Conservation (phyloP, 2,329 filamentous ascomycete genomes). For the Ophiosphaerella korrae region DNA sequence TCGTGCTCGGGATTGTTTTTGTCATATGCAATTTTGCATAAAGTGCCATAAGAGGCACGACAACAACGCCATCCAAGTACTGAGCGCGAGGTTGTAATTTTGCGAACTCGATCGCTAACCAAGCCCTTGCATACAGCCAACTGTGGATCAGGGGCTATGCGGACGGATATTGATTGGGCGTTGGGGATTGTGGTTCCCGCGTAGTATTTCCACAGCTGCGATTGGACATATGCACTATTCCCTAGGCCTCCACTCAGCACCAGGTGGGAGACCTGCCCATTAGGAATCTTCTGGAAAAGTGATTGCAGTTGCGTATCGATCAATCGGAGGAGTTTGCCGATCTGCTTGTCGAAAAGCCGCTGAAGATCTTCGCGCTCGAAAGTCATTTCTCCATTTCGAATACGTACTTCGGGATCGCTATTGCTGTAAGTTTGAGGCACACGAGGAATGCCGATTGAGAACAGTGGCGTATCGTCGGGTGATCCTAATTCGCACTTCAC, state of each 20-base stretch:
- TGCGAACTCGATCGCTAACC: constrained; percentile 58
- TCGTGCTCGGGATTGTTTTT: constrained; percentile 39
- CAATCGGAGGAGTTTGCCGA: constrained; percentile 41
- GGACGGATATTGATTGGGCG: constrained; percentile 31
- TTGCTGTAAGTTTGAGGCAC: constrained; percentile 41
- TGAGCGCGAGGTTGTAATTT: constrained; percentile 48
- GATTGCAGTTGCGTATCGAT: constrained; percentile 43
- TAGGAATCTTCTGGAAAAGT: constrained; percentile 34
- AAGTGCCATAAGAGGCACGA: constrained; percentile 44
- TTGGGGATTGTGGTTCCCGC: constrained; percentile 28
- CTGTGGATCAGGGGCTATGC: constrained; percentile 56
- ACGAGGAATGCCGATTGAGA: constrained; percentile 44
- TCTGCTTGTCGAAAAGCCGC: constrained; percentile 44
- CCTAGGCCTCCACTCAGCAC: constrained; percentile 52
- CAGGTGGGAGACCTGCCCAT: constrained; percentile 42
- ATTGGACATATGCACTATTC: constrained; percentile 50
- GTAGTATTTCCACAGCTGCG: constrained; percentile 42
- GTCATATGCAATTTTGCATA: constrained; percentile 46
- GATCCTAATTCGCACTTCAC: constrained; percentile 50
- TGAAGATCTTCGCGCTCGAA: constrained; percentile 43
- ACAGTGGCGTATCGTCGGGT: constrained; percentile 43
- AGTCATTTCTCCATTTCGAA: constrained; percentile 42
- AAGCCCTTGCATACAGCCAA: constrained; percentile 62
- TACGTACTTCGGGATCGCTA: constrained; percentile 32
- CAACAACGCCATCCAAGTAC: constrained; percentile 52